Evolutionary conservation across 257 asterid genomes (phyloP), one percentile per base, ranked within the genome.

Genomic region (Solanum gracilifrons): DNA sequence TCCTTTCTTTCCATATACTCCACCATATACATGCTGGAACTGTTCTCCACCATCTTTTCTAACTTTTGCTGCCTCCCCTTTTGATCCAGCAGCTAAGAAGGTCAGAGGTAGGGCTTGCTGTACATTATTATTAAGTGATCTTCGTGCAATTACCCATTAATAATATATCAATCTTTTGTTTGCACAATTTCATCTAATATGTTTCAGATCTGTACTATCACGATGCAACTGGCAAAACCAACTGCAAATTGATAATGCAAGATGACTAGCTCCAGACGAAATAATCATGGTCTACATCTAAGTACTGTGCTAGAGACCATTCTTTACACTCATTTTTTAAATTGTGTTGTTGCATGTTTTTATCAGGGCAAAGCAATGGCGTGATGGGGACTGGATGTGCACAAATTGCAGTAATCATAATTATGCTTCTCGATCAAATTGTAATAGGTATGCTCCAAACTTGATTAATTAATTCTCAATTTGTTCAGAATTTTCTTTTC

Each of bases 361-460:
- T 80, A 88, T 89, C 97, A 96, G 98, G 84, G 96, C 98, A 71
- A 95, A 92, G 88, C 98, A 96, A 88, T 95, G 99, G 99, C 98
- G 97, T 62, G 95, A 94, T 83, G 98, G 99, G 89, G 98, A 96
- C 89, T 95, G 99, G 99, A 94, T 95, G 98, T 95, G 99, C 93
- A 90, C 94, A 84, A 95, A 92, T 87, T 96, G 99, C 91, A 94
- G 93, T 88, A 96, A 95, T 90, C 99, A 96, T 92, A 96, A 96
- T 85, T 96, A 96, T 37, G 98, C 98, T 72, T 96, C 98, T 73
- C 94, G 98, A 85, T 92, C 95, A 75, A 94, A 95, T 71, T 96
- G 98, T 90, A 96, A 96, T 87, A 93, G 98, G 98, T 96, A 86
- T 33, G 82, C 71, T 84, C 83, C 95, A 71, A 31, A 86, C 62